Conservation (phyloP, 192 early-diverging fungal genomes). For the Mortierella hygrophila region DNA sequence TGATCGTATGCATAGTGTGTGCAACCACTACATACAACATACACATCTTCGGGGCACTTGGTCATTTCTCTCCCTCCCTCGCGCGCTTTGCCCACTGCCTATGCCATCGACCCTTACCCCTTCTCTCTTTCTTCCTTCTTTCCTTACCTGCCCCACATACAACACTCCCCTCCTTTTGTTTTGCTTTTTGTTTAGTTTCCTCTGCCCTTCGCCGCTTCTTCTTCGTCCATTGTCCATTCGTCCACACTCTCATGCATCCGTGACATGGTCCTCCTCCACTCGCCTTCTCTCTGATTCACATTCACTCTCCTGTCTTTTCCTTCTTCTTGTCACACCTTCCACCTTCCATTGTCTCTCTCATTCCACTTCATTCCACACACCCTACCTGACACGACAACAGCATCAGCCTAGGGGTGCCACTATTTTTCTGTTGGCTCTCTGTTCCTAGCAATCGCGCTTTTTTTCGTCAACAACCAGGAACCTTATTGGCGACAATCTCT, state of each 20-base stretch:
- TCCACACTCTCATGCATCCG: neutral
- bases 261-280: neutral
- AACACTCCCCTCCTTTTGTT: neutral
- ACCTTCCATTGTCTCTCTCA: neutral
- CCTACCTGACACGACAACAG: neutral
- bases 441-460: neutral
- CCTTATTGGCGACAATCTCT: neutral
- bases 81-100: too few relatives aligned
- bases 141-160: neutral
- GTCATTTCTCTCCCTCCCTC: neutral
- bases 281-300: neutral
- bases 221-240: neutral
- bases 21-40: too few relatives aligned
- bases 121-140: neutral
- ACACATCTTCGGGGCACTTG: slow-evolving; percentile 4
- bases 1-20: neutral
- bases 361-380: neutral
- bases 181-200: neutral
- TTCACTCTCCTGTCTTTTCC: neutral
- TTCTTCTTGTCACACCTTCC: too few relatives aligned
- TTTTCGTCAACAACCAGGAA: too few relatives aligned
- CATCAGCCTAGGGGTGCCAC: neutral
- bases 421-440: neutral
- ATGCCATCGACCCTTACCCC: neutral
- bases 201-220: too few relatives aligned